Conservation (phyloP, 768 basidiomycete species). For the Calocybe cyanea region DNA sequence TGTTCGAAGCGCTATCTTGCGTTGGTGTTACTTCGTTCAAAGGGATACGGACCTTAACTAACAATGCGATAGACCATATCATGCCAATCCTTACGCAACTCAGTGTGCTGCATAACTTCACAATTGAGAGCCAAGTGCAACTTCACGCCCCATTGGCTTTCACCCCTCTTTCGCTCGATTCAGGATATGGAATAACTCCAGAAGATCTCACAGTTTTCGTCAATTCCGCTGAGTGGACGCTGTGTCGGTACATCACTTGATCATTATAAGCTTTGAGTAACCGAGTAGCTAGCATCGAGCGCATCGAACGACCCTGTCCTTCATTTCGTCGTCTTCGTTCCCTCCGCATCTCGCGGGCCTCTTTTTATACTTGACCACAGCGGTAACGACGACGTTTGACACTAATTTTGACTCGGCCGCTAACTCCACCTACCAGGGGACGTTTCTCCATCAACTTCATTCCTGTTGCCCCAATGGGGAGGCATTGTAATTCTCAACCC, state of each 20-base stretch:
- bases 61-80: conserved; percentile 54
- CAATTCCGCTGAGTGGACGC: conserved; percentile 93
- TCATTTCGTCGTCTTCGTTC: conserved; percentile 88
- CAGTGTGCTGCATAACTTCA: conserved; percentile 78
- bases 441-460: conserved; percentile 54
- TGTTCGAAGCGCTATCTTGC: conserved; percentile 53
- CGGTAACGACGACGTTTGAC: conserved; percentile 29
- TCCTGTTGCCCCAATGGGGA: conserved; percentile 93
- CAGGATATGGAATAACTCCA: conserved; percentile 57
- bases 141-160: conserved; percentile 90
- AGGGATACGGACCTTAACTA: background rate
- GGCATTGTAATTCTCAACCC: conserved; percentile 79
- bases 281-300: conserved; percentile 65
- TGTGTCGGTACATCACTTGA: conserved; percentile 51
- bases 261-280: background rate
- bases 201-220: conserved; percentile 91
- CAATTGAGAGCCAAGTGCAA: conserved; percentile 91
- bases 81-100: conserved; percentile 61
- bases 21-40: conserved; percentile 40
- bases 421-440: conserved; percentile 33
- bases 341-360: conserved; percentile 65
- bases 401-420: conserved; percentile 7
- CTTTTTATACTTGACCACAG: conserved; percentile 58
- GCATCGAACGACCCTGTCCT: conserved; percentile 92
- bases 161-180: conserved; percentile 43